phyloP scores from a whole-genome alignment of 192 early-diverging fungal genomes.

The Rhizophagus prolifer region DNA sequence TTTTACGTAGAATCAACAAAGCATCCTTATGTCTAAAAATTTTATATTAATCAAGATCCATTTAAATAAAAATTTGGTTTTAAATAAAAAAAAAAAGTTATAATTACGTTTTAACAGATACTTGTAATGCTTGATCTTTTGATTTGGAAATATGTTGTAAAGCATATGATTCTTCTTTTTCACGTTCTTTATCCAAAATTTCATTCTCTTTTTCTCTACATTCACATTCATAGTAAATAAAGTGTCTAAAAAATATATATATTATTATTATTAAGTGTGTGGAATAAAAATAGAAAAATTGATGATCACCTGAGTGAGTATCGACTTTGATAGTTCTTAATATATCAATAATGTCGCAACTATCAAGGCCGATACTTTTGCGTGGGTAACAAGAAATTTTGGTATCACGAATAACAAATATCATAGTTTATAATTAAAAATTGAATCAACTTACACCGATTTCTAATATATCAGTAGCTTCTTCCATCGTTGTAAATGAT shows the following conservation, averaged over 20 bases:
- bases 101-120: neutral
- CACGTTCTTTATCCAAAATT: constrained; percentile 6
- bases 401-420: too few species aligned
- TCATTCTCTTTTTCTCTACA: constrained; percentile 2
- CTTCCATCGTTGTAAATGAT: neutral
- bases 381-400: neutral
- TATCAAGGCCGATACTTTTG: too few species aligned
- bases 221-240: constrained; percentile 7
- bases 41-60: neutral
- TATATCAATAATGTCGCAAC: too few species aligned
- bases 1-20: neutral
- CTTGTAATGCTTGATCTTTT: neutral
- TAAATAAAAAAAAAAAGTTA: neutral
- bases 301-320: too few species aligned
- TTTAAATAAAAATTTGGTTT: too few species aligned
- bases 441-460: neutral
- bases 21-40: neutral
- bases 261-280: neutral
- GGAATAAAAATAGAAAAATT: too few species aligned
- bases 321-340: too few species aligned
- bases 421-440: neutral
- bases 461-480: neutral
- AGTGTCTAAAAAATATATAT: neutral
- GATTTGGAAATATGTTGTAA: neutral
- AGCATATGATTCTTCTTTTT: neutral